A percentile compares a stretch with the other conserved stretches of the same genome.
Conservation (phyloP, 495 filamentous ascomycete genomes). For the Lasiosphaeris hirsuta region DNA sequence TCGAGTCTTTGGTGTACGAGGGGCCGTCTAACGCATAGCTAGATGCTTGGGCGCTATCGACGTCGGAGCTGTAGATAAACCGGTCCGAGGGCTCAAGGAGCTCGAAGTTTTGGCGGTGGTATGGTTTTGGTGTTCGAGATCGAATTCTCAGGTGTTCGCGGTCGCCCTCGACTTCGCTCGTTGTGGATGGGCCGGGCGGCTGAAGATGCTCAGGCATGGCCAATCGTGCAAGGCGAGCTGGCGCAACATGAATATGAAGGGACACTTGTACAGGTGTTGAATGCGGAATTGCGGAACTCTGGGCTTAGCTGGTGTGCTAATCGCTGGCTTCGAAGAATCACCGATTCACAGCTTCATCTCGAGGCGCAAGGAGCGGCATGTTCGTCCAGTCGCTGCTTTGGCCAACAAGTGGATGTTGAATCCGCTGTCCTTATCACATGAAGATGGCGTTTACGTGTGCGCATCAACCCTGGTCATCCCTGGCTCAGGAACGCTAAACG, state of each 20-base stretch:
- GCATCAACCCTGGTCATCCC: too few relatives aligned
- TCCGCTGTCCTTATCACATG: slow-evolving; percentile 14
- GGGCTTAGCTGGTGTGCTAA: background rate
- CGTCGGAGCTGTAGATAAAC: slow-evolving; percentile 17
- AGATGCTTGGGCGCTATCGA: slow-evolving; percentile 2
- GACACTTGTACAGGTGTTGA: background rate
- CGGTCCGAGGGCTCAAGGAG: slow-evolving; percentile 44
- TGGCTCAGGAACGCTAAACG: background rate
- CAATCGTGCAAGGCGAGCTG: slow-evolving; percentile 10
- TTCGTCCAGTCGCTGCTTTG: background rate
- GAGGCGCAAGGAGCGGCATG: background rate
- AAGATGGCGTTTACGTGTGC: background rate
- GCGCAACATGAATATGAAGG: slow-evolving; percentile 15
- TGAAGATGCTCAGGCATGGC: slow-evolving; percentile 40
- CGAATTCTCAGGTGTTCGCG: slow-evolving; percentile 43
- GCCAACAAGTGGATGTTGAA: slow-evolving; percentile 6
- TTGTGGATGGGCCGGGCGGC: slow-evolving; percentile 20
- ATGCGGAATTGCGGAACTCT: background rate
- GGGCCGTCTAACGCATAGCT: slow-evolving; percentile 13
- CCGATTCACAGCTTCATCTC: background rate
- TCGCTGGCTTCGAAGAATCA: slow-evolving; percentile 1
- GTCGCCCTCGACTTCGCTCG: slow-evolving; percentile 19
- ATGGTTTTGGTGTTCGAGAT: slow-evolving; percentile 76
- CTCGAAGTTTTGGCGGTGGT: slow-evolving; percentile 56
- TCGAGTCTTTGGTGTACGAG: slow-evolving; percentile 41